Percentiles rank a stretch among this genome's conserved stretches.
phyloP scores from a whole-genome alignment of 23 red algal genomes.

The Cyanidioschyzon merolae region DNA sequence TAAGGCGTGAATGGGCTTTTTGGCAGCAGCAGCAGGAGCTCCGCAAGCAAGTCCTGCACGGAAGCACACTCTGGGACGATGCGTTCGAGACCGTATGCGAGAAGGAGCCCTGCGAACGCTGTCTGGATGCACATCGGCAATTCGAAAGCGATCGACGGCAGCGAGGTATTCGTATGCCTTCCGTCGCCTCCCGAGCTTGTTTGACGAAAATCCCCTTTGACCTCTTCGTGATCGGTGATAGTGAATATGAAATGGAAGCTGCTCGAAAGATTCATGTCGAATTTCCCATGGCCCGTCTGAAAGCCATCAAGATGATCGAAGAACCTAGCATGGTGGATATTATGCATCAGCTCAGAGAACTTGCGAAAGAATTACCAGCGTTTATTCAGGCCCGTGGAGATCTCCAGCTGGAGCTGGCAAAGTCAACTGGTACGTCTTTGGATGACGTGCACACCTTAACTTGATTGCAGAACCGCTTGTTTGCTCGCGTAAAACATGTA shows the following conservation, averaged over 20 bases:
- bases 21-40: not conserved
- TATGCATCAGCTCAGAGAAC: not conserved
- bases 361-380: not conserved
- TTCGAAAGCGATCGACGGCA: not conserved
- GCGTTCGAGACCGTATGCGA: not conserved
- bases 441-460: too few species aligned
- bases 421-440: too few species aligned
- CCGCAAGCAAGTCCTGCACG: not conserved
- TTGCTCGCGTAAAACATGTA: too few species aligned
- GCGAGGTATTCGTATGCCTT: not conserved
- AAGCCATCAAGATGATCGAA: slow-evolving; percentile 5
- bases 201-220: not conserved
- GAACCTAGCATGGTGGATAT: slow-evolving; percentile 6
- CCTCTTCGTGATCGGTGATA: slow-evolving; percentile 4
- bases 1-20: not conserved
- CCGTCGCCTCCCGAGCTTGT: not conserved
- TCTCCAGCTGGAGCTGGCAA: not conserved
- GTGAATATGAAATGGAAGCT: slow-evolving; percentile 9
- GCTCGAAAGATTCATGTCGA: not conserved
- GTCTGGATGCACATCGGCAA: not conserved
- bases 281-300: slow-evolving; percentile 5
- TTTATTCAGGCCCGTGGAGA: not conserved
- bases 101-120: not conserved
- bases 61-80: not conserved
- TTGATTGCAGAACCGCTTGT: too few species aligned